Evolutionary conservation across 2,329 filamentous ascomycete species (phyloP).

Genomic region (Sclerotinia glacialis): DNA sequence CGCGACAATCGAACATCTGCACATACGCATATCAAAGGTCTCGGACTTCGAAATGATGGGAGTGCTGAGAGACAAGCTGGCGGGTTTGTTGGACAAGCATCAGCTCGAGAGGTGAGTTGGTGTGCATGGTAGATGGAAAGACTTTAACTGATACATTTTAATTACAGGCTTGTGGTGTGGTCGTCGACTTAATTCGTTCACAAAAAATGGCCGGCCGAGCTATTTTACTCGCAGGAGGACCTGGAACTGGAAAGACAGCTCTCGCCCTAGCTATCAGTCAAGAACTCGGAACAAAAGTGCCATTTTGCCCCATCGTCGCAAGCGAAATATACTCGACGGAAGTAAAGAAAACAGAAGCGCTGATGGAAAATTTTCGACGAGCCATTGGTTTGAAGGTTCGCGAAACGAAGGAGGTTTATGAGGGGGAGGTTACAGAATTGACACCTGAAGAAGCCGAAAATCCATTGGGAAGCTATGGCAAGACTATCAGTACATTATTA

Average conservation of each 20-base stretch:
- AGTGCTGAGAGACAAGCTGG: constrained; percentile 73
- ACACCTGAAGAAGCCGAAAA: constrained; percentile 98
- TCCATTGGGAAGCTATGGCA: constrained; percentile 91
- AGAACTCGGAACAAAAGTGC: constrained; percentile 95
- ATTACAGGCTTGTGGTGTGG: constrained; percentile 82
- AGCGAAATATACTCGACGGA: constrained; percentile 98
- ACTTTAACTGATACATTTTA: constrained; percentile 79
- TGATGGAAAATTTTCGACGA: constrained; percentile 98
- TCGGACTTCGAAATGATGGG: constrained; percentile 83
- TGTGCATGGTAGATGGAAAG: constrained; percentile 50
- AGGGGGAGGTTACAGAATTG: constrained; percentile 96
- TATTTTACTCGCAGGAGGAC: constrained; percentile 88
- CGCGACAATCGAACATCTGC: constrained; percentile 95
- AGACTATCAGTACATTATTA: constrained; percentile 93
- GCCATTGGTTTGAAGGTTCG: constrained; percentile 96
- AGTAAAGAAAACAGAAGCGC: constrained; percentile 97
- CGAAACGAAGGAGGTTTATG: constrained; percentile 98
- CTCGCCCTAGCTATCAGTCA: constrained; percentile 93
- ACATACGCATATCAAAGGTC: constrained; percentile 95
- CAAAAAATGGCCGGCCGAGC: constrained; percentile 98
- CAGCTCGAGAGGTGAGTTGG: constrained; percentile 75
- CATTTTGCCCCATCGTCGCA: constrained; percentile 96
- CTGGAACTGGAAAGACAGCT: constrained; percentile 95
- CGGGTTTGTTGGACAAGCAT: constrained; percentile 86
- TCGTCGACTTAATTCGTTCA: constrained; percentile 90